A percentile compares a stretch with the other conserved stretches of the same genome.
Evolutionary conservation across 495 filamentous ascomycete genomes (phyloP).

Genomic region (Bacidia rubella): DNA sequence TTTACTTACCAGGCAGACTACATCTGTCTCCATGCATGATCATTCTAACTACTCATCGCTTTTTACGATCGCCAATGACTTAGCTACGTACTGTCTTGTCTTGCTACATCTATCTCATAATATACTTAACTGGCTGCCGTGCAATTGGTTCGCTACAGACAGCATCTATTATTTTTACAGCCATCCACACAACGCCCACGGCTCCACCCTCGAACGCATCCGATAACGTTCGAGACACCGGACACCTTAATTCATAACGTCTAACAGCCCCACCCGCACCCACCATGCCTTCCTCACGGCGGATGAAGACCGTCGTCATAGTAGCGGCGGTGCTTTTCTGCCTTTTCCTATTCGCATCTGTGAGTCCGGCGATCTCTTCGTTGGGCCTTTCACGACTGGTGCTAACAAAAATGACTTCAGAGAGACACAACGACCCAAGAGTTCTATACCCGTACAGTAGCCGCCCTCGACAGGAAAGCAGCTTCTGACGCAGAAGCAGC

Average conservation of each 20-base stretch:
- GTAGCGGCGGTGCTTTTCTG: slow-evolving; percentile 42
- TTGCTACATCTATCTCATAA: background rate
- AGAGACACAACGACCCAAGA: slow-evolving; percentile 35
- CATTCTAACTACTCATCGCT: background rate
- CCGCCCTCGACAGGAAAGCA: slow-evolving; percentile 32
- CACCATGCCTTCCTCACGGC: slow-evolving; percentile 57
- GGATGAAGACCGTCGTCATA: slow-evolving; percentile 46
- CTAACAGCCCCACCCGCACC: background rate
- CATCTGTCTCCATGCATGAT: background rate
- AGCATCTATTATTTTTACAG: background rate
- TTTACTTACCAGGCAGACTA: background rate
- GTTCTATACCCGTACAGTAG: slow-evolving; percentile 37
- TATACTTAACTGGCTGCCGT: background rate
- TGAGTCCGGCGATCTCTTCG: slow-evolving; percentile 16
- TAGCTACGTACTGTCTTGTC: background rate
- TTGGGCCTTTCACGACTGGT: background rate
- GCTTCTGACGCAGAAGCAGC: slow-evolving; percentile 24
- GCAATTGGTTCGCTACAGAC: background rate
- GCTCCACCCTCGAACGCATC: background rate
- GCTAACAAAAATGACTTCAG: slow-evolving; percentile 17
- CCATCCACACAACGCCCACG: background rate
- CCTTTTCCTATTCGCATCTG: slow-evolving; percentile 50
- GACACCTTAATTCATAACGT: background rate
- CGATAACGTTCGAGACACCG: background rate
- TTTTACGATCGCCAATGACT: background rate